phyloP scores from a whole-genome alignment of 306 rosid genomes.

The Medicago ruthenica region DNA sequence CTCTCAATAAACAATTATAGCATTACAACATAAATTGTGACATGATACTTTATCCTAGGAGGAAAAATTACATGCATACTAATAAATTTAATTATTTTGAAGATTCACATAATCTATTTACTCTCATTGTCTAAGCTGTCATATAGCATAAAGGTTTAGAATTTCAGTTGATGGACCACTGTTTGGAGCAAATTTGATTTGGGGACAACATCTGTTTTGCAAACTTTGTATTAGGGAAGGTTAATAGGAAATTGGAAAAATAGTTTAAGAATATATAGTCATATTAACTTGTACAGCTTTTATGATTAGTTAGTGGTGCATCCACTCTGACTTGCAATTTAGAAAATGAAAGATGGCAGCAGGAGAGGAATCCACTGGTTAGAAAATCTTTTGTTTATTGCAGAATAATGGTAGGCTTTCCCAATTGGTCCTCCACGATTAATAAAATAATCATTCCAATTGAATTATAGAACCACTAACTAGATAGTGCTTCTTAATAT shows the following conservation, averaged over 20 bases:
- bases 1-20: conserved; percentile 20
- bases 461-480: conserved; percentile 44
- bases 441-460: conserved; percentile 45
- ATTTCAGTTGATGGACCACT: background rate
- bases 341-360: conserved; percentile 37
- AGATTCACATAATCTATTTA: conserved; percentile 8
- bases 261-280: no score
- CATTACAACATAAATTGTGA: background rate
- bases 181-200: conserved; percentile 19
- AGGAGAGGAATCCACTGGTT: conserved; percentile 41
- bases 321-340: conserved; percentile 45
- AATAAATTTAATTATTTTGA: conserved; percentile 13
- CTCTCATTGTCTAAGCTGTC: background rate
- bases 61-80: background rate
- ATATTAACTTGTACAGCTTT: conserved; percentile 4
- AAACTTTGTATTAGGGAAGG: background rate
- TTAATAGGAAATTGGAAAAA: no score
- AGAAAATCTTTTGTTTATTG: conserved; percentile 31
- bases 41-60: background rate
- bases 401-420: conserved; percentile 31
- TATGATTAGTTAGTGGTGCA: conserved; percentile 32
- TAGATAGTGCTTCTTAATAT: conserved; percentile 46
- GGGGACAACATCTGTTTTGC: background rate
- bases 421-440: conserved; percentile 48
- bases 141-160: background rate